Evolutionary conservation across 164 flowering plant genomes (phyloP).

Genomic region (Malania oleifera): DNA sequence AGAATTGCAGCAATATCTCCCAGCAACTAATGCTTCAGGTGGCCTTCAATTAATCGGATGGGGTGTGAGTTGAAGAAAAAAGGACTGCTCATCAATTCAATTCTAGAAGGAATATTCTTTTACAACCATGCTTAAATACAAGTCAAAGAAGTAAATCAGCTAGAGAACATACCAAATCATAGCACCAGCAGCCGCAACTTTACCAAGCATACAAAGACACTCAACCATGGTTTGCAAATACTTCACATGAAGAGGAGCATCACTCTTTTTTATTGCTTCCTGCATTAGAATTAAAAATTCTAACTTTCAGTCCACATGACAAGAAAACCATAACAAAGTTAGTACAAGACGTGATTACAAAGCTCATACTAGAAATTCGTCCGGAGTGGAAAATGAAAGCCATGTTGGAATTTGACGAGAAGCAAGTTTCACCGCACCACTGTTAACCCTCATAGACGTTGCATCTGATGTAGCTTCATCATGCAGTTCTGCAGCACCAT

Average conservation of each 20-base stretch:
- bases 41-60: no score
- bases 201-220: constrained; percentile 91
- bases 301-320: constrained; percentile 13
- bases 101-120: no score
- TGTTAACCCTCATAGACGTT: constrained; percentile 35
- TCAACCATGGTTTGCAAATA: constrained; percentile 95
- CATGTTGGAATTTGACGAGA: constrained; percentile 70
- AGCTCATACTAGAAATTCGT: constrained; percentile 79
- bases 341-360: constrained; percentile 4
- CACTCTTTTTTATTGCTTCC: constrained; percentile 88
- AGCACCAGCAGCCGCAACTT: constrained; percentile 99
- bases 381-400: constrained; percentile 84
- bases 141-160: constrained; percentile 3
- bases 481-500: constrained; percentile 40
- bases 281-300: constrained; percentile 20
- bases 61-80: no score
- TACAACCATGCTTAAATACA: neutral
- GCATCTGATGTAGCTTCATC: constrained; percentile 50
- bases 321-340: neutral
- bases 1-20: no score
- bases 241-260: constrained; percentile 86
- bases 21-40: no score
- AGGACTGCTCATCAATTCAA: no score
- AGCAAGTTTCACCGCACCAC: constrained; percentile 41
- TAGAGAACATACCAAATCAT: constrained; percentile 71